Evolutionary conservation across 1,284 basidiomycete genomes (phyloP).

Genomic region (Papiliotrema flavescens): DNA sequence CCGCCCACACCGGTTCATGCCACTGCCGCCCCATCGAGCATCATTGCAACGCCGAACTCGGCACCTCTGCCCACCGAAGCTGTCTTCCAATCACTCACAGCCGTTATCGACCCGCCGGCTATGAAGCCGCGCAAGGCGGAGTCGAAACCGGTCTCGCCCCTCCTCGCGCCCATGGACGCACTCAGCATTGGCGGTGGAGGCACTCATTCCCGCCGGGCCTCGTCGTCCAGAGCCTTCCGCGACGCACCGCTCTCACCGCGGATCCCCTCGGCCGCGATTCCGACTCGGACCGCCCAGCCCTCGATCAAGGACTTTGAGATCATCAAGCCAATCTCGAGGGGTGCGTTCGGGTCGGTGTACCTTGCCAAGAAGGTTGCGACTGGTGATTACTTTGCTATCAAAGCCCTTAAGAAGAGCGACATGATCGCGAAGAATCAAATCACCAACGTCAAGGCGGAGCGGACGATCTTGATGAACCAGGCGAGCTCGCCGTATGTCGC

Average conservation of each 20-base stretch:
- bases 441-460: constrained; percentile 98
- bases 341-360: constrained; percentile 97
- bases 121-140: constrained; percentile 1
- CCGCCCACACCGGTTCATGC: constrained; percentile 6
- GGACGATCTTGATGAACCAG: constrained; percentile 99
- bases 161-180: constrained; percentile 23
- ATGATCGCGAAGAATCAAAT: constrained; percentile 99
- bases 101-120: background rate
- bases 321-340: constrained; percentile 99
- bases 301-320: constrained; percentile 99
- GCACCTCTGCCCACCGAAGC: background rate
- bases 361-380: constrained; percentile 96
- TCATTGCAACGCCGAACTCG: constrained; percentile 2
- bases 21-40: constrained; percentile 4
- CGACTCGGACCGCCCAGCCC: constrained; percentile 74
- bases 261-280: constrained; percentile 70
- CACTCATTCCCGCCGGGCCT: constrained; percentile 23
- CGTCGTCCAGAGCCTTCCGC: constrained; percentile 21
- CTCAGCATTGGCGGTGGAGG: background rate
- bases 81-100: background rate
- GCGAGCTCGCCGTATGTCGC: constrained; percentile 99
- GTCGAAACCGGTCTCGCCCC: constrained; percentile 14
- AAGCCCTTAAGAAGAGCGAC: constrained; percentile 97
- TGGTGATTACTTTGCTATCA: constrained; percentile 99
- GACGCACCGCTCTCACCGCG: constrained; percentile 78